A percentile compares a stretch with the other conserved stretches of the same genome.
These are phyloP conservation scores for Niebla homalea DNA, from an alignment of 495 filamentous ascomycete genomes.

Conservation along the genomic window DNA sequence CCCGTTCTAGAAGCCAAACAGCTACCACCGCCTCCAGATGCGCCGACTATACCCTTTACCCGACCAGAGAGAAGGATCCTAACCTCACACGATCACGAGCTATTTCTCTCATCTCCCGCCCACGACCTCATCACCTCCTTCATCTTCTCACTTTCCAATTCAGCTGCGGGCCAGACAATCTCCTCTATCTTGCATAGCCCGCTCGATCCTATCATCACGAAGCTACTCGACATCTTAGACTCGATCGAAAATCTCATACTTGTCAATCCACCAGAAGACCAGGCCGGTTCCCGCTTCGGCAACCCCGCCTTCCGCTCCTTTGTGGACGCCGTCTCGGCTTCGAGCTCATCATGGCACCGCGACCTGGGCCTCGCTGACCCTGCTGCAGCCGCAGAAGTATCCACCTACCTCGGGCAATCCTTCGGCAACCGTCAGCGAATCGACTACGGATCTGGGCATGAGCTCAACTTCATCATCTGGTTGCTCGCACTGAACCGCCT, in stretches of 20 bases:
- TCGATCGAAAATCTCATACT: constrained; percentile 47
- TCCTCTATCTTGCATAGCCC: constrained; percentile 46
- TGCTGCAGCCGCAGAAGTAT: constrained; percentile 52
- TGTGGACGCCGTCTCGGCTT: constrained; percentile 54
- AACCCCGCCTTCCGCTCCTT: constrained; percentile 82
- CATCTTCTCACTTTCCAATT: constrained; percentile 73
- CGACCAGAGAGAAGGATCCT: constrained; percentile 66
- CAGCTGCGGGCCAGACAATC: constrained; percentile 60
- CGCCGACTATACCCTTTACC: constrained; percentile 46
- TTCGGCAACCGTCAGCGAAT: constrained; percentile 81
- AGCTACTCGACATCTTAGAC: constrained; percentile 59
- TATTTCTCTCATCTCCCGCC: constrained; percentile 68
- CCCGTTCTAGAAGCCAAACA: constrained; percentile 58
- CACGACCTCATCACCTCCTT: constrained; percentile 68
- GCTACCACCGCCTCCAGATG: constrained; percentile 55
- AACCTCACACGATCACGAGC: constrained; percentile 61
- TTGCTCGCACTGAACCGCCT: constrained; percentile 79
- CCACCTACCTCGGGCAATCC: constrained; percentile 66
- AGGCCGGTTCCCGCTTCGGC: constrained; percentile 81
- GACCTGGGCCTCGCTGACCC: constrained; percentile 11
- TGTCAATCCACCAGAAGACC: constrained; percentile 64
- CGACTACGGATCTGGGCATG: constrained; percentile 94
- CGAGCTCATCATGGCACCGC: constrained; percentile 28
- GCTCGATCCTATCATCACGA: constrained; percentile 41
- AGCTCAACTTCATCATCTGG: constrained; percentile 93